These are phyloP conservation scores for Phytophthora tentaculata DNA, from an alignment of 352 stramenopile species.

Conservation along the genomic window DNA sequence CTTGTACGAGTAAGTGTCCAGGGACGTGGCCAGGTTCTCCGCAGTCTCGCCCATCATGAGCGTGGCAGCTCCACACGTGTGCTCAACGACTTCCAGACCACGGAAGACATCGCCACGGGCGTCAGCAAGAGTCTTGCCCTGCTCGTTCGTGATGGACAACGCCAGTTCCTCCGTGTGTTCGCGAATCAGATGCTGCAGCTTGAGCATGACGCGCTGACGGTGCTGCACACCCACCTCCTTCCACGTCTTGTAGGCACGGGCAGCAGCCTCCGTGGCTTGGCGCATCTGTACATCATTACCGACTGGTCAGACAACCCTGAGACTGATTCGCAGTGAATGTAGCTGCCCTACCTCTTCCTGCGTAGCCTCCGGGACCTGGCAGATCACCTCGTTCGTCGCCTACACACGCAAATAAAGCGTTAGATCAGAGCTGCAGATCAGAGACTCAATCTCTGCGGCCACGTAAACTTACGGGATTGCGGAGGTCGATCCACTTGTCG, in stretches of 20 bases:
- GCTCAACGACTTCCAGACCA: conserved; percentile 90
- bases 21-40: conserved; percentile 89
- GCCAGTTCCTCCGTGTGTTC: conserved; percentile 95
- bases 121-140: conserved; percentile 94
- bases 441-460: background rate
- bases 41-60: conserved; percentile 96
- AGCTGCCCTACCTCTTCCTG: conserved; percentile 62
- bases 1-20: conserved; percentile 97
- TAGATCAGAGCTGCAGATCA: conserved; percentile 22
- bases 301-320: conserved; percentile 1
- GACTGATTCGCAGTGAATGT: background rate
- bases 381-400: conserved; percentile 91
- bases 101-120: conserved; percentile 97
- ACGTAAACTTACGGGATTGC: conserved; percentile 73
- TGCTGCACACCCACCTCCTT: conserved; percentile 94
- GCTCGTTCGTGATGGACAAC: conserved; percentile 94
- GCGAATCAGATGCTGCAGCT: conserved; percentile 95
- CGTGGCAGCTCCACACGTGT: conserved; percentile 76
- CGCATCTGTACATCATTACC: conserved; percentile 66
- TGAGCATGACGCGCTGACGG: conserved; percentile 95
- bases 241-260: conserved; percentile 93
- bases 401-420: conserved; percentile 12
- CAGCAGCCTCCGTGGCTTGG: conserved; percentile 75
- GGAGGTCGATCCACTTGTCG: conserved; percentile 92
- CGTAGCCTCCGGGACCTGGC: conserved; percentile 87